Base-by-base conservation (phyloP, 177 flowering plant genomes). In the Vitis hybrid region DNA sequence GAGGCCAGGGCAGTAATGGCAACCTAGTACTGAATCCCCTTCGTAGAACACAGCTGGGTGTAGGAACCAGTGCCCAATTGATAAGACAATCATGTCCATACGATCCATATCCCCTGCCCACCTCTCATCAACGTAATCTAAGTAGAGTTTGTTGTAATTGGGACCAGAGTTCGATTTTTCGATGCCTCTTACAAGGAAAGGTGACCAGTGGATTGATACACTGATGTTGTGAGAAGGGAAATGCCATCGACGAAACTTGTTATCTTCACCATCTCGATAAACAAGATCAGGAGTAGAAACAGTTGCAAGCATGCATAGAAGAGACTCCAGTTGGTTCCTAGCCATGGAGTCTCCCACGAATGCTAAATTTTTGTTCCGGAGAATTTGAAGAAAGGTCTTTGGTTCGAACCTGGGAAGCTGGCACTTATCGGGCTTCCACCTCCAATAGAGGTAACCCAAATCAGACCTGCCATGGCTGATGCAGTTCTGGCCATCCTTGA, bases 261-360 rank as follows among this genome's bases (percentile, higher is more conserved):
- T 77, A 11, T 89, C 94, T 8, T 80, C 84, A 9, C 94, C 90
- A 64, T 77, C 52, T 4, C 52, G 49, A 69, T 87, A 86, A 33
- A 88, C 82, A 63, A 95, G 92, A 7, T 73, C 54, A 9, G 93
- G 96, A 9, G 63, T 2, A 6, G 92, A 84, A 12, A 66, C 78
- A 10, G 86, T 72, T 62, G 96, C 74, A 5, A 92, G 58, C 81
- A 92, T 72, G 73, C 99, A 95, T 10, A 95, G 80, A 17, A 95
- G 84, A 0, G 99, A 95, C 72, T 95, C 99, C 38, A 94, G 70
- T 74, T 95, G 99, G 76, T 95, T 95, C 67, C 99, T 82, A 24
- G 99, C 97, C 82, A 95, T 71, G 15, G 99, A 95, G 49, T 95
- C 99, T 11, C 99, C 99, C 1, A 95, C 86, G 75, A 94, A 95